Base-by-base conservation (phyloP, 371 early-diverging fungal species). In the Syncephalis plumigaleata region DNA sequence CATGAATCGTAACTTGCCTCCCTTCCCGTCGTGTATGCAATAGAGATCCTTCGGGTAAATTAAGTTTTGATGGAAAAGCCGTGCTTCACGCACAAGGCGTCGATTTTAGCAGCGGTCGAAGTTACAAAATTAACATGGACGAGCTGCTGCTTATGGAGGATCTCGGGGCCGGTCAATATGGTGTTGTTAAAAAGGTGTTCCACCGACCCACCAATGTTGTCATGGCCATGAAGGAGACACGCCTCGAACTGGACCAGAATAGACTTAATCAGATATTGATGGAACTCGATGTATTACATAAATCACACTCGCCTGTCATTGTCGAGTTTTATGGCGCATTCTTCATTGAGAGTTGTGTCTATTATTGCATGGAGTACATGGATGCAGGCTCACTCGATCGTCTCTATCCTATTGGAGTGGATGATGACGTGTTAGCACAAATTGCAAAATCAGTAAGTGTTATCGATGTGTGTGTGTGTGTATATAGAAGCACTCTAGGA, bases 291-390 rank as follows among this genome's bases (percentile, higher is more conserved):
- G 79, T 91, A 27, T 69, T 94, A 36, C 88, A 91, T 66, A 79
- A 83, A 56, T 79, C 84, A 46, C 70, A 77, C 42, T 79, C 79
- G 47, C 80, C 83, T 20, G 86, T 78, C 55, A 94, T 94, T 64
- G 87, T 94, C 25, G 91, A 91, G 44, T 94, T 92, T 56, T 94
- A 94, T 65, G 95, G 95, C n/a, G 95, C 95, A 1, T 94, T 92
- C 66, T 90, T 91, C 55, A 79, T 87, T 50, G 92, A 92, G 57
- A 79, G 83, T n/a, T 86, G 87, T 59, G 92, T 91, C 0, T 94
- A 89, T 58, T 87, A 87, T 58, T 91, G 90, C 59, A 85, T 81
- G 81, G 87, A 83, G 63, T 91, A 77, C 61, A 94, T 94, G 95
- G 95, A 94, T 59, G 84, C 75, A 39, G 92, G 92, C 31, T 90